These are phyloP conservation scores for Cryptococcus sp. DNA, from an alignment of 1,284 basidiomycete species.

Conservation along the genomic window DNA sequence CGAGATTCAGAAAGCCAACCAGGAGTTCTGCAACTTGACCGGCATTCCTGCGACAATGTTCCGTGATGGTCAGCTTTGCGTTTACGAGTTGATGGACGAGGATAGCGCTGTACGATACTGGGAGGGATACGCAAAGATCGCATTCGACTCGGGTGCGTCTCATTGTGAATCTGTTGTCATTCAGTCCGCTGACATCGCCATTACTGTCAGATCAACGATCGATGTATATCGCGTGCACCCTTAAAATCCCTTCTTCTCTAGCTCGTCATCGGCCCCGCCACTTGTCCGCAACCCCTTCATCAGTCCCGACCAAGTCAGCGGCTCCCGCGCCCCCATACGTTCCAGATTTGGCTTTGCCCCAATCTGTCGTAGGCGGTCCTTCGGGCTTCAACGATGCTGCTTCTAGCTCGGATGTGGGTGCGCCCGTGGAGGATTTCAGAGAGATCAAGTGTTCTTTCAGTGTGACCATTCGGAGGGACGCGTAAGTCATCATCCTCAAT, in stretches of 20 bases:
- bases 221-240: slow-evolving; percentile 87
- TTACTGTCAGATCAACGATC: slow-evolving; percentile 56
- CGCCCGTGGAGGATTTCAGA: slow-evolving; percentile 61
- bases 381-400: slow-evolving; percentile 8
- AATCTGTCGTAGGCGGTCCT: slow-evolving; percentile 8
- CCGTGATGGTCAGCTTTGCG: slow-evolving; percentile 75
- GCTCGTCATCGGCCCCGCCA: slow-evolving; percentile 30
- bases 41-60: slow-evolving; percentile 41
- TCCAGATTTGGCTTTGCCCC: slow-evolving; percentile 28
- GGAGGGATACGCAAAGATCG: slow-evolving; percentile 86
- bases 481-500: slow-evolving; percentile 55
- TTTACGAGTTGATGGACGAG: slow-evolving; percentile 96
- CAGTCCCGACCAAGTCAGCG: slow-evolving; percentile 3
- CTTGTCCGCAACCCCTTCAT: slow-evolving; percentile 25
- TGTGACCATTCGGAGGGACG: slow-evolving; percentile 89
- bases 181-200: neutral
- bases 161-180: neutral
- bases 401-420: slow-evolving; percentile 5
- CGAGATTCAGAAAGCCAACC: slow-evolving; percentile 97
- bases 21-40: slow-evolving; percentile 61
- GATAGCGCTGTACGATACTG: slow-evolving; percentile 96
- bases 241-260: slow-evolving; percentile 65
- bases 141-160: slow-evolving; percentile 74
- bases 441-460: slow-evolving; percentile 92
- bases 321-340: slow-evolving; percentile 8